These are phyloP conservation scores for Botrytis pseudocinerea DNA, from an alignment of 2,329 filamentous ascomycete genomes.

Conservation along the genomic window DNA sequence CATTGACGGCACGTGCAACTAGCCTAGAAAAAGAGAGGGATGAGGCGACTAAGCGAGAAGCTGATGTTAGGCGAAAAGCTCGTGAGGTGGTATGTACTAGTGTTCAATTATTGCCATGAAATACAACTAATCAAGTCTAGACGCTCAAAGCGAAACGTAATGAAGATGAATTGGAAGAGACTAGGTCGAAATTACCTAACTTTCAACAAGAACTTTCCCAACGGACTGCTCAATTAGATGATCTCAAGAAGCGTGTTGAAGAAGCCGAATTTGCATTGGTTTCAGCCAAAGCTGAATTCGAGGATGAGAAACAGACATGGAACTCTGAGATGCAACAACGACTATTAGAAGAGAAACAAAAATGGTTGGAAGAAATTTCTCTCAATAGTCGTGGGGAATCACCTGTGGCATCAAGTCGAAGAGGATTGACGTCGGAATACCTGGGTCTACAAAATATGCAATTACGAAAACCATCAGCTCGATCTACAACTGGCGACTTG, in stretches of 20 bases:
- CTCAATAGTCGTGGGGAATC: conserved; percentile 38
- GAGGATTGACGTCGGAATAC: conserved; percentile 40
- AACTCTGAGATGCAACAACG: conserved; percentile 58
- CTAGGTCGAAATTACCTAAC: conserved; percentile 61
- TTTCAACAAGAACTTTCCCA: conserved; percentile 64
- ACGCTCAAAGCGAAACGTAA: conserved; percentile 60
- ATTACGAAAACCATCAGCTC: conserved; percentile 35
- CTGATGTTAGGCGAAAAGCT: conserved; percentile 84
- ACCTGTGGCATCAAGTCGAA: conserved; percentile 37
- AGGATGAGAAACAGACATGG: conserved; percentile 58
- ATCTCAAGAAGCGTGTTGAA: conserved; percentile 64
- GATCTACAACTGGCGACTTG: conserved; percentile 38
- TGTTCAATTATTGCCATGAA: background rate
- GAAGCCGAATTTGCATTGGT: conserved; percentile 65
- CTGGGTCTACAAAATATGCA: conserved; percentile 44
- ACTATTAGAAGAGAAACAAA: conserved; percentile 64
- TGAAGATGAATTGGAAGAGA: conserved; percentile 80
- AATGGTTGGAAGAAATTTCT: conserved; percentile 53
- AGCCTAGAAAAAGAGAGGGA: conserved; percentile 88
- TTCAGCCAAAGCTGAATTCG: conserved; percentile 56
- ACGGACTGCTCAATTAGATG: conserved; percentile 59
- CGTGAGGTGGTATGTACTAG: conserved; percentile 70
- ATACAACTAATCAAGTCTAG: conserved; percentile 46
- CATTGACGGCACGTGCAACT: conserved; percentile 73
- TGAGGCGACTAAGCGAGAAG: conserved; percentile 79